Percentiles rank a stretch among this genome's conserved stretches.
These are phyloP conservation scores for Pilasporangium apinafurcum DNA, from an alignment of 352 stramenopile species.

Conservation along the genomic window DNA sequence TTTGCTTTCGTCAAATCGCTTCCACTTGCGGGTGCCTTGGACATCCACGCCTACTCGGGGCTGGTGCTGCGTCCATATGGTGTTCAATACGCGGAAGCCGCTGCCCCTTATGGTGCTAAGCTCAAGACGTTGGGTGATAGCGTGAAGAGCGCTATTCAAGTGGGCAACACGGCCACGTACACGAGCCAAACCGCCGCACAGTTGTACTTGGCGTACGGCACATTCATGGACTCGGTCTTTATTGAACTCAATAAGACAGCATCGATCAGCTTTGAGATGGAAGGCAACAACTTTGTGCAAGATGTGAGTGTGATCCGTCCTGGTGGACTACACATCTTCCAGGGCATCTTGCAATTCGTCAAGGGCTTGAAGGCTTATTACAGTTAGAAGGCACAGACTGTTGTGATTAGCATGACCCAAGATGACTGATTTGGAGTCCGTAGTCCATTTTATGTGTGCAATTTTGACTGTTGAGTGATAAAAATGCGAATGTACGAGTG, in stretches of 20 bases:
- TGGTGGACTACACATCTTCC: conserved; percentile 12
- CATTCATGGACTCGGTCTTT: conserved; percentile 18
- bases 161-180: conserved; percentile 8
- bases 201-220: conserved; percentile 17
- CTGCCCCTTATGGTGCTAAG: conserved; percentile 7
- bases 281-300: conserved; percentile 13
- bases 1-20: conserved; percentile 12
- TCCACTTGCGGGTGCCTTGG: conserved; percentile 9
- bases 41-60: conserved; percentile 18
- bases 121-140: conserved; percentile 8
- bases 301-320: conserved; percentile 11
- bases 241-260: conserved; percentile 9
- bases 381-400: too few species aligned
- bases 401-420: too few species aligned
- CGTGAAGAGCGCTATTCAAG: conserved; percentile 10
- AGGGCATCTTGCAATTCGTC: conserved; percentile 13
- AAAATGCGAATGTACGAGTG: too few species aligned
- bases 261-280: conserved; percentile 18
- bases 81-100: conserved; percentile 4
- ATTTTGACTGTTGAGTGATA: too few species aligned
- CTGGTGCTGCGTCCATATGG: conserved; percentile 15
- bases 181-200: conserved; percentile 10
- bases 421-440: too few species aligned
- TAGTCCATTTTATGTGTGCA: too few species aligned
- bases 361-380: conserved; percentile 14